Evolutionary conservation across 129 eudicot genomes (phyloP).

Genomic region (Solidago caesia): DNA sequence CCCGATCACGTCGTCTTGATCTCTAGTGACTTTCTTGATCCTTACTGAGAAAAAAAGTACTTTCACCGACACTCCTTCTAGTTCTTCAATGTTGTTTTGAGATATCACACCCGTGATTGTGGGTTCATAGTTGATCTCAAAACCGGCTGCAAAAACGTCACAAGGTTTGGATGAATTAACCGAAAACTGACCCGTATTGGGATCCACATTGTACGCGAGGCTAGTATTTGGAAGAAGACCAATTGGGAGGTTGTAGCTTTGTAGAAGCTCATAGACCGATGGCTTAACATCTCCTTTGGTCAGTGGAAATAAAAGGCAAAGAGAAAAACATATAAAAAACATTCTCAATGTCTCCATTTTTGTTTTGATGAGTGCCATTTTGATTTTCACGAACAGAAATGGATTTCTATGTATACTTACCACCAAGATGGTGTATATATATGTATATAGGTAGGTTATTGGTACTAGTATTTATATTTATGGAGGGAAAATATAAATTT

Average conservation of each 20-base stretch:
- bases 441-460: too few species aligned
- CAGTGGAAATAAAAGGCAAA: slow-evolving; percentile 2
- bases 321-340: neutral
- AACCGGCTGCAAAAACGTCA: neutral
- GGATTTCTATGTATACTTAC: too few species aligned
- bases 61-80: slow-evolving; percentile 12
- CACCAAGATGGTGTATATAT: neutral
- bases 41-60: neutral
- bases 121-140: neutral
- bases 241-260: slow-evolving; percentile 44
- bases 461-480: too few species aligned
- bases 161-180: slow-evolving; percentile 2
- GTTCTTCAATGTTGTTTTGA: neutral
- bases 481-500: too few species aligned
- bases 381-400: too few species aligned
- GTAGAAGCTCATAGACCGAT: slow-evolving; percentile 35
- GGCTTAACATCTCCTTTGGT: neutral
- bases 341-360: neutral
- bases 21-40: neutral
- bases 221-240: slow-evolving; percentile 51
- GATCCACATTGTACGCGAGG: slow-evolving; percentile 43
- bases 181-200: slow-evolving; percentile 44
- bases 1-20: neutral
- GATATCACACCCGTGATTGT: slow-evolving; percentile 12
- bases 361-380: slow-evolving; percentile 4